Evolutionary conservation across 352 stramenopile genomes (phyloP).

Genomic region (Phytophthora citrophthora): DNA sequence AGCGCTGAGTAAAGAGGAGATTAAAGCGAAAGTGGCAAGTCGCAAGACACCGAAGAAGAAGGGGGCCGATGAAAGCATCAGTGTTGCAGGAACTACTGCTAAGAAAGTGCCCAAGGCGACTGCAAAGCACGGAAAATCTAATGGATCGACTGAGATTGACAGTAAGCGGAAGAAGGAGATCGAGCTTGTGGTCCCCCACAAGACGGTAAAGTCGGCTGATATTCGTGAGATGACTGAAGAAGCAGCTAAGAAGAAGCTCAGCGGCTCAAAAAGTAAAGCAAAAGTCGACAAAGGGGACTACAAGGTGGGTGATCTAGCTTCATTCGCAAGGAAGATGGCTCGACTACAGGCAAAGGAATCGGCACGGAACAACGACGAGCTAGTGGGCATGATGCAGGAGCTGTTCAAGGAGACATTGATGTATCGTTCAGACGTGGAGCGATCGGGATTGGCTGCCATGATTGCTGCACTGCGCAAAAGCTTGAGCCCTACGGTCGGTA

Average conservation of each 20-base stretch:
- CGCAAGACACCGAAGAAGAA: slow-evolving; percentile 80
- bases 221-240: slow-evolving; percentile 80
- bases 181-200: slow-evolving; percentile 75
- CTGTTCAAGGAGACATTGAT: slow-evolving; percentile 79
- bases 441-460: slow-evolving; percentile 70
- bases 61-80: slow-evolving; percentile 30
- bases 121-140: slow-evolving; percentile 43
- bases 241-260: slow-evolving; percentile 63
- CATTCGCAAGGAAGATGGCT: slow-evolving; percentile 69
- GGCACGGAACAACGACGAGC: slow-evolving; percentile 75
- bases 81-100: slow-evolving; percentile 9
- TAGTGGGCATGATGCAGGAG: slow-evolving; percentile 74
- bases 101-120: slow-evolving; percentile 50
- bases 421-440: slow-evolving; percentile 72
- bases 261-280: slow-evolving; percentile 41
- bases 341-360: slow-evolving; percentile 71
- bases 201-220: slow-evolving; percentile 78
- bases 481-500: slow-evolving; percentile 65
- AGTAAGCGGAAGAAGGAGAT: slow-evolving; percentile 86
- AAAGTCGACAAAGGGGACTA: slow-evolving; percentile 75
- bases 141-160: slow-evolving; percentile 52
- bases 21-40: slow-evolving; percentile 77
- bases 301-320: slow-evolving; percentile 62
- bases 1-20: slow-evolving; percentile 74
- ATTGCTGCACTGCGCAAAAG: slow-evolving; percentile 76